These are phyloP conservation scores for Amanita fuliginea DNA, from an alignment of 768 basidiomycete species.

Conservation along the genomic window DNA sequence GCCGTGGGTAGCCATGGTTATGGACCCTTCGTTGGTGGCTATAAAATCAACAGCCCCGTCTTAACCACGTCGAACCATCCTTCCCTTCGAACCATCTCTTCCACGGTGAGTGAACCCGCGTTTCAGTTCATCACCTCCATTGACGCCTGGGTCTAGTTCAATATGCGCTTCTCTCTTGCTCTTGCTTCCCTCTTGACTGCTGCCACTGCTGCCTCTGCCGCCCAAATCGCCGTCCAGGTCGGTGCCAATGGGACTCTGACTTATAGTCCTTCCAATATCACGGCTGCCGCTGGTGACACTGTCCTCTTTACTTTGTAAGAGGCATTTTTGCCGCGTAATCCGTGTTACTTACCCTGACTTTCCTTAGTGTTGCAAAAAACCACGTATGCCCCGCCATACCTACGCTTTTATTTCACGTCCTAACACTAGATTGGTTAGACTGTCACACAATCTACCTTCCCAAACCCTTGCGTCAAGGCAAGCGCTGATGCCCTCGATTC, in stretches of 20 bases:
- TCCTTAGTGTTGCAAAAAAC: constrained; percentile 6
- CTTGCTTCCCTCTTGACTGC: constrained; percentile 27
- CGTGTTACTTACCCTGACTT: not conserved
- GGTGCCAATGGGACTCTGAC: constrained; percentile 27
- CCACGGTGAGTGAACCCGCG: constrained; percentile 6
- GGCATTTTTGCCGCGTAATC: not conserved
- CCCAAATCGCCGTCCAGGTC: constrained; percentile 26
- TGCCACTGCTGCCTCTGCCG: constrained; percentile 27
- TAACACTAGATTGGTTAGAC: constrained; percentile 21
- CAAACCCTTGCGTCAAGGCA: constrained; percentile 33
- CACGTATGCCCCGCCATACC: constrained; percentile 2
- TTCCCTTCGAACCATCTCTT: not conserved
- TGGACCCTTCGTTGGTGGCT: not conserved
- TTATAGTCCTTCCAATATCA: constrained; percentile 28
- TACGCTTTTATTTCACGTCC: no score
- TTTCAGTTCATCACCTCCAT: constrained; percentile 9
- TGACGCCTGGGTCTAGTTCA: constrained; percentile 11
- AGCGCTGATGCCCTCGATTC: constrained; percentile 36
- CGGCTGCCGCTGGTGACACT: constrained; percentile 33
- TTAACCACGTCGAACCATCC: not conserved
- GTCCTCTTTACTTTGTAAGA: constrained; percentile 45
- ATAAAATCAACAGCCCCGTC: not conserved
- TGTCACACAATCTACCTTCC: constrained; percentile 52
- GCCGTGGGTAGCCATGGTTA: not conserved
- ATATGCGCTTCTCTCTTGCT: constrained; percentile 43